phyloP scores from a whole-genome alignment of 2,329 filamentous ascomycete species.

The Neurospora crassa region DNA sequence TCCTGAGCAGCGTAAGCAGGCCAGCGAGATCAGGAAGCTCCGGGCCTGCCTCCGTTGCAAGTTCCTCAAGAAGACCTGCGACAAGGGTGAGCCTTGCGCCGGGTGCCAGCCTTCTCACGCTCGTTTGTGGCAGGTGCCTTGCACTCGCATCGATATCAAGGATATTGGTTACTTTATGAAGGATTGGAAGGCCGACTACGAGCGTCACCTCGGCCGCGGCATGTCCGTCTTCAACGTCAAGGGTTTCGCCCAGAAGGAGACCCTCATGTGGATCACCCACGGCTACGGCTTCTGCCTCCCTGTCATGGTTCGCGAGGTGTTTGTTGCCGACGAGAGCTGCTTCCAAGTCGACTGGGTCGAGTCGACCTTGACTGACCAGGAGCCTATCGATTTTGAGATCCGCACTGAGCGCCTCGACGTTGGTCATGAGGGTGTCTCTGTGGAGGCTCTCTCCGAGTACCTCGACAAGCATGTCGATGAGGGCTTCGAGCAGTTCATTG shows the following conservation, averaged over 20 bases:
- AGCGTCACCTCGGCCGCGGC: conserved; percentile 76
- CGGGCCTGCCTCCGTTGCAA: conserved; percentile 92
- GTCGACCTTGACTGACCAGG: conserved; percentile 55
- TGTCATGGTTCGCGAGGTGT: conserved; percentile 89
- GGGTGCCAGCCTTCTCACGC: conserved; percentile 95
- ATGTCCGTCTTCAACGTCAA: conserved; percentile 95
- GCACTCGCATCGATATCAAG: conserved; percentile 97
- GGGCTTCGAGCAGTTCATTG: conserved; percentile 85
- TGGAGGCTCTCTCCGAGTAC: conserved; percentile 75
- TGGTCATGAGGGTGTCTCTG: conserved; percentile 78
- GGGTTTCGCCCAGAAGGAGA: conserved; percentile 60
- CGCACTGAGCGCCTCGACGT: conserved; percentile 84
- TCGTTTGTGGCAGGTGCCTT: conserved; percentile 92
- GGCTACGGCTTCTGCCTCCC: conserved; percentile 90
- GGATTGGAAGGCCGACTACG: conserved; percentile 96
- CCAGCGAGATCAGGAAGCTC: conserved; percentile 91
- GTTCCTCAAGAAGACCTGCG: conserved; percentile 98
- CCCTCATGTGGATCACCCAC: conserved; percentile 83
- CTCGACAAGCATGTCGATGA: conserved; percentile 91
- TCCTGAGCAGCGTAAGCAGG: conserved; percentile 91
- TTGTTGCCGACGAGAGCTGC: conserved; percentile 82
- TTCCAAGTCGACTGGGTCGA: conserved; percentile 94
- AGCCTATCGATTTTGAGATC: conserved; percentile 73
- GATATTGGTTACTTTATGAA: conserved; percentile 99
- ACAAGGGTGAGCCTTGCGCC: conserved; percentile 92